Evolutionary conservation across 2,329 filamentous ascomycete genomes (phyloP), one percentile per base, ranked within the genome.

Genomic region (Drechslera avenae): DNA sequence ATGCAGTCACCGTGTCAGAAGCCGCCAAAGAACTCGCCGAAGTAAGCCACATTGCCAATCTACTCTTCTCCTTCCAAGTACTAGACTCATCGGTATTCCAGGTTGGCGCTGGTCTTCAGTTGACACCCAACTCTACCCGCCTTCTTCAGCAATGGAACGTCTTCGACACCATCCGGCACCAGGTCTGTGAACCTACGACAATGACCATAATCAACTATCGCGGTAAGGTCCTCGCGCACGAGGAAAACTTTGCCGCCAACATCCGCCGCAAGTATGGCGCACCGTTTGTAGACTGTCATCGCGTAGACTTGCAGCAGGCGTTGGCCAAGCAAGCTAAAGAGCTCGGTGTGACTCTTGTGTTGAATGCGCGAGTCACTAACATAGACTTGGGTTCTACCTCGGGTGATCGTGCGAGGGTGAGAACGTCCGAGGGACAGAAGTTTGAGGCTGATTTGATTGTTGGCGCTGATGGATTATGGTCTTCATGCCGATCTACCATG

Each of bases 381-480:
- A 71, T 85, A 32, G 75, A 83, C 56, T 79, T 83, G n/a, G 59
- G 61, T 1, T 69, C 78, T 9, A 66, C 50, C 2, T 18, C 39
- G 7, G 52, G 58, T 49, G 51, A 52, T 28, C 52, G 68, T 1
- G 71, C 78, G 1, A 73, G 72, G 4, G 63, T 83, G 0, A 74
- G 62, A 1, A 76, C 75, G 0, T 68, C 69, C 4, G 62, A 63
- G 4, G 81, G 79, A 0, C 69, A 73, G 4, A 68, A 59, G 1
- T 75, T 76, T 2, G 66, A 67, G 0, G 81, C 77, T 2, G 83
- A 88, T 57, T 68, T 88, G 5, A 73, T 89, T 4, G 76, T 89
- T 1, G 85, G 79, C 0, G 84, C 85, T 0, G 86, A 89, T 55
- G 86, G 86, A 0, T 70, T 88, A 0, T 86, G 84, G 83, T 86